phyloP scores from a whole-genome alignment of 495 filamentous ascomycete genomes.

The Penicillium odoratum region DNA sequence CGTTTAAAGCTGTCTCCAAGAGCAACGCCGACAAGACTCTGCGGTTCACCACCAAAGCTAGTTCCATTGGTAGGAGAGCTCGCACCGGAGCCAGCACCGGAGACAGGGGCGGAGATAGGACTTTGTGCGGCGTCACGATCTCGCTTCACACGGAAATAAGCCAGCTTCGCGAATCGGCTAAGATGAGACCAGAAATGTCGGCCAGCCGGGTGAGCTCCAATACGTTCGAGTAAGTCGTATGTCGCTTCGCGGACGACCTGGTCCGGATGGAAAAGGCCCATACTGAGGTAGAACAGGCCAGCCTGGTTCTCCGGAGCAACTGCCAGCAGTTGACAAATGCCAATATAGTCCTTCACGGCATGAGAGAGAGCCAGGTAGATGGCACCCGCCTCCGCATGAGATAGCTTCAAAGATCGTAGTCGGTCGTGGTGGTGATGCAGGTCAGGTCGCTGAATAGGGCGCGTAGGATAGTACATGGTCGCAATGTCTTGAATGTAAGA shows the following conservation, averaged over 20 bases:
- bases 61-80: conserved; percentile 3
- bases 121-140: conserved; percentile 54
- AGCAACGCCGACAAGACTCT: conserved; percentile 43
- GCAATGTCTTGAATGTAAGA: conserved; percentile 84
- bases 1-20: conserved; percentile 29
- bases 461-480: conserved; percentile 49
- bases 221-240: conserved; percentile 77
- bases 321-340: conserved; percentile 83
- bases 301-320: conserved; percentile 84
- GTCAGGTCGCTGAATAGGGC: conserved; percentile 81
- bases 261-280: conserved; percentile 92
- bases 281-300: conserved; percentile 86
- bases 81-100: neutral
- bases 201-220: conserved; percentile 84
- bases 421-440: conserved; percentile 91
- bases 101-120: conserved; percentile 20
- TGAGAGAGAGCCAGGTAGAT: conserved; percentile 80
- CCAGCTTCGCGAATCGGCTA: conserved; percentile 85
- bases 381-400: conserved; percentile 65
- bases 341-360: conserved; percentile 77
- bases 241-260: conserved; percentile 73
- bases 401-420: conserved; percentile 73
- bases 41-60: conserved; percentile 34
- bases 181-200: conserved; percentile 88
- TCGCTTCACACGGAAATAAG: conserved; percentile 65